Conservation (phyloP, 2,329 filamentous ascomycete species). For the Diaporthe sp. region DNA sequence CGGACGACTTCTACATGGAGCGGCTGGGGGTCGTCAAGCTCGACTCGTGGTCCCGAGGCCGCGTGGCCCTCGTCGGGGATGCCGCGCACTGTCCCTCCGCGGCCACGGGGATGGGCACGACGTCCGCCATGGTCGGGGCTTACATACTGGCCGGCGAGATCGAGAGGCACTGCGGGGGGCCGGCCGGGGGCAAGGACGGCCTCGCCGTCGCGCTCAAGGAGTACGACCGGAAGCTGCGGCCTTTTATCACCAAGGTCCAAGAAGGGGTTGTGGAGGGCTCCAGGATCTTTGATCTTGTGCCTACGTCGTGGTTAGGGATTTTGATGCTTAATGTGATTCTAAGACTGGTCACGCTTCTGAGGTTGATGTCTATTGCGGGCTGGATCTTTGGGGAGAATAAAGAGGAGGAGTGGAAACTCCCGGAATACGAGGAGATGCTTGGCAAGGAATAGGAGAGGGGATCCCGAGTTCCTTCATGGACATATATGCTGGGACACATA, state of each 20-base stretch:
- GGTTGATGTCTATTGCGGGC: neutral
- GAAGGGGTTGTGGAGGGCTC: conserved; percentile 13
- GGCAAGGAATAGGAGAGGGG: neutral
- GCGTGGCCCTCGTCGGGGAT: conserved; percentile 67
- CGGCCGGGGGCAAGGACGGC: conserved; percentile 2
- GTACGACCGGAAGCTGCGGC: conserved; percentile 34
- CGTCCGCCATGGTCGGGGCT: conserved; percentile 61
- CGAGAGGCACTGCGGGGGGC: conserved; percentile 43
- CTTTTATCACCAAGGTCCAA: conserved; percentile 31
- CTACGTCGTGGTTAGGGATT: neutral
- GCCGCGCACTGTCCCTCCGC: conserved; percentile 65
- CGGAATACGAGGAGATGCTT: conserved; percentile 7
- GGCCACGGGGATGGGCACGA: conserved; percentile 66
- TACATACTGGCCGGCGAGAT: conserved; percentile 72
- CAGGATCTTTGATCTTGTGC: neutral
- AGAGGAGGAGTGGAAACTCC: neutral
- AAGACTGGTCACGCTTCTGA: neutral
- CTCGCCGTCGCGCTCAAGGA: conserved; percentile 25
- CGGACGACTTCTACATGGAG: conserved; percentile 62
- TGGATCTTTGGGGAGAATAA: neutral
- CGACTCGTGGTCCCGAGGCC: conserved; percentile 58
- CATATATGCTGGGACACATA: too few species aligned
- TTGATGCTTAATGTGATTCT: neutral
- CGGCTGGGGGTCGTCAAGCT: conserved; percentile 61
- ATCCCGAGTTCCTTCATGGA: too few species aligned